Conservation (phyloP, 139 green algal species). For the Picochlorum sp. region DNA sequence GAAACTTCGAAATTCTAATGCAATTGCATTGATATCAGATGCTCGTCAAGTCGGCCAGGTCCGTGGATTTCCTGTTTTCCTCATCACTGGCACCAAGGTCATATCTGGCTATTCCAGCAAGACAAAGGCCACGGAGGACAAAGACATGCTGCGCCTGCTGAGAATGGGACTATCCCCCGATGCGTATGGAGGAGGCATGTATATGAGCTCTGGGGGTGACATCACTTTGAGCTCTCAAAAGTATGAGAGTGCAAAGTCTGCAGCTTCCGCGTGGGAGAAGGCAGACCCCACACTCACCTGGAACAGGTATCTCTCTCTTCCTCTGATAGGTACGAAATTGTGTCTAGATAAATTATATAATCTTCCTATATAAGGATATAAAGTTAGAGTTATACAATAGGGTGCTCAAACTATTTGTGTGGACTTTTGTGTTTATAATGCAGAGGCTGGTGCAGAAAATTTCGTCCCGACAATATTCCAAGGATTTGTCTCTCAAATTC, state of each 20-base stretch:
- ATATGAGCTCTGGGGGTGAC: constrained; percentile 60
- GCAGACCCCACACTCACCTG: constrained; percentile 61
- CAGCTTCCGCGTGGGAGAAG: constrained; percentile 11
- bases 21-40: constrained; percentile 44
- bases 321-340: constrained; percentile 23
- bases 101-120: constrained; percentile 17
- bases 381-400: too few relatives aligned
- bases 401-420: constrained; percentile 9
- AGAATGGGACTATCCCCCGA: constrained; percentile 43
- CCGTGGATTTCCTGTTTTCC: constrained; percentile 35
- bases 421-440: not conserved
- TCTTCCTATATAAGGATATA: too few relatives aligned
- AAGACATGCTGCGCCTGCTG: constrained; percentile 34
- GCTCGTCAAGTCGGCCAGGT: constrained; percentile 36
- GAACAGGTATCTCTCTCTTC: constrained; percentile 47
- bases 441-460: constrained; percentile 19
- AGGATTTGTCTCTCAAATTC: constrained; percentile 64
- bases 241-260: constrained; percentile 7
- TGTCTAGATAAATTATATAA: too few relatives aligned
- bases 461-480: constrained; percentile 56
- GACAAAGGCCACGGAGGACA: not conserved
- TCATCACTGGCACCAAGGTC: constrained; percentile 37
- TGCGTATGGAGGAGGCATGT: constrained; percentile 47
- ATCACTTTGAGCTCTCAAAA: constrained; percentile 63
- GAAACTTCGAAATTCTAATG: constrained; percentile 20